phyloP scores from a whole-genome alignment of 495 filamentous ascomycete genomes.

The Hypoxylon trugodes region DNA sequence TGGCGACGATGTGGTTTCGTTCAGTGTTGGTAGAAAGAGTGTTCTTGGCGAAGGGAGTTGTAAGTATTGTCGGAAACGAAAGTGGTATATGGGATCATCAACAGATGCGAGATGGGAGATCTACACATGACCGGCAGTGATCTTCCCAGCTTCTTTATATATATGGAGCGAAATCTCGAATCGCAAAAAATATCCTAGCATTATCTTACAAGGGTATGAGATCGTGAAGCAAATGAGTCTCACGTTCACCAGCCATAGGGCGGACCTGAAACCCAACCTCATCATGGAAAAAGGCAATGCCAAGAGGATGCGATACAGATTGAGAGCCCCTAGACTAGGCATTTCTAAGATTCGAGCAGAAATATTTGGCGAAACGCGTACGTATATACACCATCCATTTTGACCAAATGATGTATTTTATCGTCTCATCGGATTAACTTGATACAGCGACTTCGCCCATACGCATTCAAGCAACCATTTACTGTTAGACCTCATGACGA shows the following conservation, averaged over 20 bases:
- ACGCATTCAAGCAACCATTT: background rate
- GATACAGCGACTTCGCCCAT: background rate
- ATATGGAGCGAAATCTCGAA: constrained; percentile 6
- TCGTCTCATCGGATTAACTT: constrained; percentile 11
- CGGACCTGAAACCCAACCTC: constrained; percentile 28
- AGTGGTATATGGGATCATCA: constrained; percentile 23
- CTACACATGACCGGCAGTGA: constrained; percentile 27
- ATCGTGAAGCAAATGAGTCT: constrained; percentile 39
- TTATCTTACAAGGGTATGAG: constrained; percentile 1
- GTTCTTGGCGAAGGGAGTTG: constrained; percentile 18
- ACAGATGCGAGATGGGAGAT: constrained; percentile 26
- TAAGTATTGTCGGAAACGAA: constrained; percentile 26
- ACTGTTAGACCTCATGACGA: constrained; percentile 1
- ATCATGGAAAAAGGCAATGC: constrained; percentile 17
- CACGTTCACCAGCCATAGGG: constrained; percentile 20
- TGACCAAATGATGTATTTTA: constrained; percentile 2
- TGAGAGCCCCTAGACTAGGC: constrained; percentile 15
- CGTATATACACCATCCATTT: background rate
- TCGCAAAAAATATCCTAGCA: constrained; percentile 17
- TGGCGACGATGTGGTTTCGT: background rate
- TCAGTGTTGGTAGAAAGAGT: constrained; percentile 12
- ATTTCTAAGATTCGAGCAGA: constrained; percentile 1
- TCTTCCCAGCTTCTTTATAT: constrained; percentile 27
- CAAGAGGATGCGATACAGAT: constrained; percentile 26
- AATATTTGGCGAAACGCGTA: constrained; percentile 3